Percentiles rank a stretch among this genome's conserved stretches.
Conservation (phyloP, 2,329 filamentous ascomycete species). For the Penicillium concentricum region DNA sequence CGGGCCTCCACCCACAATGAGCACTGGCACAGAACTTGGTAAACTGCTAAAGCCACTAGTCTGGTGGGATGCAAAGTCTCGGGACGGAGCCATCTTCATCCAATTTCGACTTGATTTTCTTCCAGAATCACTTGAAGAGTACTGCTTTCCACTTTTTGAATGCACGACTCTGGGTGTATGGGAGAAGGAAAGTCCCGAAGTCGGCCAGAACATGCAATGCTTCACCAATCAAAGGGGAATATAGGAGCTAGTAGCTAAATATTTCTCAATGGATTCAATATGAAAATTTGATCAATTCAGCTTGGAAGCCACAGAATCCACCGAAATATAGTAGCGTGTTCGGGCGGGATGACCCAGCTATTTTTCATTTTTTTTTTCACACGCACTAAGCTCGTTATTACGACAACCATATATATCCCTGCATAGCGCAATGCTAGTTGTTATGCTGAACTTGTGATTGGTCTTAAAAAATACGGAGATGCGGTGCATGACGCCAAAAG, state of each 20-base stretch:
- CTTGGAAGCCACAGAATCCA: neutral
- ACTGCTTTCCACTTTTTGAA: neutral
- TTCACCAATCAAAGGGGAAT: neutral
- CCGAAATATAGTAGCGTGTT: neutral
- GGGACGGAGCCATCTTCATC: neutral
- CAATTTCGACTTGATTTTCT: neutral
- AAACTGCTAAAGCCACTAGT: neutral
- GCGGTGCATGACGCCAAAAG: neutral
- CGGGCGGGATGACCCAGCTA: neutral
- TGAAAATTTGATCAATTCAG: neutral
- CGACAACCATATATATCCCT: neutral
- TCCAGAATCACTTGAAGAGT: neutral
- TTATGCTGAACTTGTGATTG: neutral
- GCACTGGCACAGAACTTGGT: slow-evolving; percentile 18
- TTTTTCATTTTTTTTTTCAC: neutral
- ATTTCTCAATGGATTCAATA: neutral
- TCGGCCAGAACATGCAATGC: neutral
- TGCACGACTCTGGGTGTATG: neutral
- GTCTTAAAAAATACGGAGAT: neutral
- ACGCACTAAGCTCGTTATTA: slow-evolving; percentile 2
- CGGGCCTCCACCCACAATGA: slow-evolving; percentile 40
- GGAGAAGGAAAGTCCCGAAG: neutral
- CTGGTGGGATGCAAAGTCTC: neutral
- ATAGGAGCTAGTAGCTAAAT: too few relatives aligned
- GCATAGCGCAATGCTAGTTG: neutral